Evolutionary conservation across 768 basidiomycete species (phyloP).

Genomic region (Phlegmacium glaucopus): DNA sequence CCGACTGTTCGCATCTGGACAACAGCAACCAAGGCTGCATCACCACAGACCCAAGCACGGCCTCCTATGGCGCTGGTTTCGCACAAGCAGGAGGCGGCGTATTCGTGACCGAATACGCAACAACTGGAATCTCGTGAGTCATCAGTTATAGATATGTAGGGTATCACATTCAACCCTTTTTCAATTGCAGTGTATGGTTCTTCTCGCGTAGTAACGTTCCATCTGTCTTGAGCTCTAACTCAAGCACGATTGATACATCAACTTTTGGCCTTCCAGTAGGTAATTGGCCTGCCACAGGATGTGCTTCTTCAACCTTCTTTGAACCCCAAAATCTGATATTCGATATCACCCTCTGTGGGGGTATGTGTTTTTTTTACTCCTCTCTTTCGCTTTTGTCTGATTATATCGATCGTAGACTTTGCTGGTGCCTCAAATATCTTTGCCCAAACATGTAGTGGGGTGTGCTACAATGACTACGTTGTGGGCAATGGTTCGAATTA

Average conservation of each 20-base stretch:
- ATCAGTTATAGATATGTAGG: too few relatives aligned
- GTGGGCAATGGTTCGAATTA: slow-evolving; percentile 59
- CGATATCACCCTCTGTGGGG: slow-evolving; percentile 72
- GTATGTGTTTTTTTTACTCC: slow-evolving; percentile 18
- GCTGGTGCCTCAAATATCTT: slow-evolving; percentile 54
- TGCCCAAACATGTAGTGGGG: slow-evolving; percentile 57
- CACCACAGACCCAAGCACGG: slow-evolving; percentile 47
- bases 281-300: slow-evolving; percentile 60
- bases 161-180: background rate
- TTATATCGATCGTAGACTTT: slow-evolving; percentile 27
- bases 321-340: slow-evolving; percentile 65
- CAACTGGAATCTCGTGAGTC: slow-evolving; percentile 60
- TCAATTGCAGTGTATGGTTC: slow-evolving; percentile 54
- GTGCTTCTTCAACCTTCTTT: slow-evolving; percentile 52
- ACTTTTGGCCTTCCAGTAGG: slow-evolving; percentile 65
- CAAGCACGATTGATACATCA: slow-evolving; percentile 50
- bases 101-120: slow-evolving; percentile 71
- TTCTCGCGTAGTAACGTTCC: slow-evolving; percentile 52
- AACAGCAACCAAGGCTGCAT: slow-evolving; percentile 66
- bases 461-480: slow-evolving; percentile 70
- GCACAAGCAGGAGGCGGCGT: slow-evolving; percentile 67
- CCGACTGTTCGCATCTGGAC: slow-evolving; percentile 53
- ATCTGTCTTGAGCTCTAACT: slow-evolving; percentile 40
- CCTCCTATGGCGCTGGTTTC: slow-evolving; percentile 66
- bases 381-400: background rate